Evolutionary conservation across 345 rosid genomes (phyloP), one percentile per base, ranked within the genome.

Genomic region (Reutealis trisperma): DNA sequence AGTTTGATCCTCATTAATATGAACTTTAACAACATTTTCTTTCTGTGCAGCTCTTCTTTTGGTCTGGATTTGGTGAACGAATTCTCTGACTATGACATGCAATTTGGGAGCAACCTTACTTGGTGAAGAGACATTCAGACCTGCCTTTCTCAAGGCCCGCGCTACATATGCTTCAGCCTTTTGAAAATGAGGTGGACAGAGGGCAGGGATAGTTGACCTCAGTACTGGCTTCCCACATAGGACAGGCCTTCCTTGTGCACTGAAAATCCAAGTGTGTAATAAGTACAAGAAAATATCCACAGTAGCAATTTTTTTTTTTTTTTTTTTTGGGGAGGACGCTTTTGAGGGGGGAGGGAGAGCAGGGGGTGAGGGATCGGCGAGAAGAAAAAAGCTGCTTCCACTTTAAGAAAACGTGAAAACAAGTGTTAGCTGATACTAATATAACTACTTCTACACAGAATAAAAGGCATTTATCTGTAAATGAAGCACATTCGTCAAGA

Each of bases 21-120:
- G 77, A 78, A 77, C 67, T 71, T 79, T 80, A 61, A 64, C 30
- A 19, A 30, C 8, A 63, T 78, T 74, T 62, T 68, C 81, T 71
- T 25, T 73, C 41, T 45, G 72, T 10, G 89, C 88, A 61, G 86
- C 87, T 76, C 86, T 86, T 78, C 92, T 87, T 84, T 85, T 86
- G 54, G 82, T 65, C 84, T 90, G 94, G 70, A 90, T 90, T 74
- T 86, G 88, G 24, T 57, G 86, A 47, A 87, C 89, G 19, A 81
- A 90, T 63, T 90, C 89, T 0, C 88, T 83, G 59, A 89, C 88
- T 42, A 90, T 57, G 66, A 88, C 80, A 63, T 90, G 92, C 63
- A 90, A 73, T 79, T 90, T 88, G 9, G 92, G 89, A 63, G 94
- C 89, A 79, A 87, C 77, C 75, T 86, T 86, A 77, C 67, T 86